These are phyloP conservation scores for Osmanthus fragrans DNA, from an alignment of 257 asterid species.

Conservation along the genomic window DNA sequence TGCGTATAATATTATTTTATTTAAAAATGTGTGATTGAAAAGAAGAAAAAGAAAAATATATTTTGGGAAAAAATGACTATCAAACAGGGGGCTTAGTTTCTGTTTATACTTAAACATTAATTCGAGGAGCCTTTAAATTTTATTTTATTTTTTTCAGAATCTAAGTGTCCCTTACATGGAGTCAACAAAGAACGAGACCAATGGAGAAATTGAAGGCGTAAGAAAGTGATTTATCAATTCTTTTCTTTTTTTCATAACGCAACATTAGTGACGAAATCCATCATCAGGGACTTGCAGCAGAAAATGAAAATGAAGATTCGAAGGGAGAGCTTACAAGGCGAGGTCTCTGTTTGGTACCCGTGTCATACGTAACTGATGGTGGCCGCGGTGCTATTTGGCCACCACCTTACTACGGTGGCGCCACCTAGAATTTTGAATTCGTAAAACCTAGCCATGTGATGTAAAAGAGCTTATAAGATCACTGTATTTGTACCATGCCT, in stretches of 20 bases:
- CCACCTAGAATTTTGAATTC: slow-evolving; percentile 26
- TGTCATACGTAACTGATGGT: slow-evolving; percentile 62
- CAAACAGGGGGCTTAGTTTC: too few species aligned
- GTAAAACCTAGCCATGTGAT: slow-evolving; percentile 16
- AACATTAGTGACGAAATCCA: too few species aligned
- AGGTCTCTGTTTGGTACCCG: slow-evolving; percentile 84
- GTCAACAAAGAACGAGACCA: slow-evolving; percentile 57
- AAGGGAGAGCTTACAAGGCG: slow-evolving; percentile 64
- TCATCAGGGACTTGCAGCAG: slow-evolving; percentile 4
- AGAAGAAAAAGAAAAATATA: too few species aligned
- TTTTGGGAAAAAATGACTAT: too few species aligned
- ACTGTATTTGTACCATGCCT: slow-evolving; percentile 16
- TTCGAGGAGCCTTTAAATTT: neutral
- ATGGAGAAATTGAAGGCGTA: slow-evolving; percentile 56
- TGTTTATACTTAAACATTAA: too few species aligned
- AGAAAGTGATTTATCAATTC: slow-evolving; percentile 9
- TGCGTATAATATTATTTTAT: too few species aligned
- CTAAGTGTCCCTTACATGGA: slow-evolving; percentile 86
- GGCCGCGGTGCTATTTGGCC: slow-evolving; percentile 75
- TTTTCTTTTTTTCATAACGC: neutral
- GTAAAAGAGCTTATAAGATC: neutral
- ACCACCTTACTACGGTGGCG: slow-evolving; percentile 61
- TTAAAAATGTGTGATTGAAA: too few species aligned
- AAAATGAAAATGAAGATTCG: slow-evolving; percentile 41
- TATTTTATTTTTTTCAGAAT: slow-evolving; percentile 46